These are phyloP conservation scores for Pseudogymnoascus verrucosus DNA, from an alignment of 2,329 filamentous ascomycete genomes.

Conservation along the genomic window DNA sequence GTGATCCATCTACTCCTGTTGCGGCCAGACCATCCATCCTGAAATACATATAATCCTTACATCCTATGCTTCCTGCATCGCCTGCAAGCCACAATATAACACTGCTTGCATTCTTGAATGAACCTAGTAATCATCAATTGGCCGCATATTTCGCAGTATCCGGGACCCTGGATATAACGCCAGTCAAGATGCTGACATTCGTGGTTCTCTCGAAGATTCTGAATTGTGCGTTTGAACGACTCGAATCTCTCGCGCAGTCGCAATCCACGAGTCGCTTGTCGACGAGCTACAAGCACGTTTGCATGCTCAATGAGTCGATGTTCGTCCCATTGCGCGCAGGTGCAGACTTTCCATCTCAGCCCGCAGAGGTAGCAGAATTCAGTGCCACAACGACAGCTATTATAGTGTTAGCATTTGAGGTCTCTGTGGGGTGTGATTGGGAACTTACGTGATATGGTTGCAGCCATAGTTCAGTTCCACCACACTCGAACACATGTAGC, in stretches of 20 bases:
- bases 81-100: neutral
- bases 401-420: constrained; percentile 9
- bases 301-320: constrained; percentile 27
- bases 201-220: neutral
- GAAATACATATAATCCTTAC: neutral
- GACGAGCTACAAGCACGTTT: constrained; percentile 26
- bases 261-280: constrained; percentile 4
- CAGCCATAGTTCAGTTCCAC: constrained; percentile 46
- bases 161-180: neutral
- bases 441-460: constrained; percentile 47
- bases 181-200: neutral
- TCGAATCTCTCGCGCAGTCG: neutral
- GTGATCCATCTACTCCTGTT: neutral
- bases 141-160: neutral
- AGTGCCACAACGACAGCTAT: constrained; percentile 37
- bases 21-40: neutral
- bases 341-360: constrained; percentile 32
- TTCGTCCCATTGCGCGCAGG: constrained; percentile 35
- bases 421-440: neutral
- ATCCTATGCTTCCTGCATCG: neutral
- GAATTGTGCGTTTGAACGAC: neutral
- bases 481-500: constrained; percentile 36
- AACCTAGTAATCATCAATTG: neutral
- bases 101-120: neutral
- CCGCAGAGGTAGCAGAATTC: constrained; percentile 47